Base-by-base conservation (phyloP, 2,329 filamentous ascomycete species). In the Parascedosporium putredinis region DNA sequence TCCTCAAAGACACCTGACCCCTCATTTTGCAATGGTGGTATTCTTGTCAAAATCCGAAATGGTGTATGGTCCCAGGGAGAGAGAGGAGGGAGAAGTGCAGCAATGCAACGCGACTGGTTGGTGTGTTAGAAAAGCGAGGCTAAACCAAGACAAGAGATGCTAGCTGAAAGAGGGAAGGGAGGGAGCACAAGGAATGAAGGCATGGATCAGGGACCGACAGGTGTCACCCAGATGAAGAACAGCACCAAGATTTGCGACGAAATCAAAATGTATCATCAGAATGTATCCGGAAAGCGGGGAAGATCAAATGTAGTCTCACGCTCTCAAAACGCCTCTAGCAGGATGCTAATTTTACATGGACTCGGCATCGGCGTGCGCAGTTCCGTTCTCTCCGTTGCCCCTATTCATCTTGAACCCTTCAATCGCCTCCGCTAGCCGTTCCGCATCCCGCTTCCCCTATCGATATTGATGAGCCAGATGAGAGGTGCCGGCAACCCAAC, bases 401-500 rank as follows among this genome's bases (percentile, higher is more conserved):
- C 53, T 53, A 40, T 57, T 53, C 20, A 49, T 53, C 55, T 71
- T 73, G 48, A 75, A 72, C 0, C 73, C 76, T 51, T 80, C 75
- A 46, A 83, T 78, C 6, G 74, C 61, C 51, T 76, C 73, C 0
- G 83, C 81, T 50, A 90, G 68, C 56, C 71, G 77, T 56, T 76
- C 72, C 1, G 83, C 86, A 59, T 88, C 84, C 43, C 69, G 66
- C 66, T 81, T 86, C 86, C 86, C 33, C 86, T 74, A 49, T 94
- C 86, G 8, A 95, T 87, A 63, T 96, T 76, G 31, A 98, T 86
- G 50, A 88, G 78, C 61, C 83, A 84, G 66, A 97, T 87, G 47
- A 97, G 70, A 1, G 89, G 88, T 14, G 90, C 82, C 1, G 93
- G 90, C 1, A 95, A 65, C 5, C 85, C 84, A 5, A 98, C 86